A percentile compares a stretch with the other conserved stretches of the same genome.
phyloP scores from a whole-genome alignment of 75 land plant genomes.

The Sequoia sempervirens region DNA sequence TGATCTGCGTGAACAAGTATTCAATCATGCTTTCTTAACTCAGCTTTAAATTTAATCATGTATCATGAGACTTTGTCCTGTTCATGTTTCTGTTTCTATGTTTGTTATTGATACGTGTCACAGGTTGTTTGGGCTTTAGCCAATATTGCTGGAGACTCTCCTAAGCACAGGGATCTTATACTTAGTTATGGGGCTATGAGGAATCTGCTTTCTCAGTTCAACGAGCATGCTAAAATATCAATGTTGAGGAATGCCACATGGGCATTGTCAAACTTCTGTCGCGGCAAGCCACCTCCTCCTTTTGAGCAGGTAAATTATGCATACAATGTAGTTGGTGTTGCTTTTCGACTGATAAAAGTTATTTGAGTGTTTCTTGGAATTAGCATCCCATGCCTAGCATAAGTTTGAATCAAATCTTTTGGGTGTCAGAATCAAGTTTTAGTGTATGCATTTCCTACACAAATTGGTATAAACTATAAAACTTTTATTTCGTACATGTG shows the following conservation, averaged over 20 bases:
- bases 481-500: neutral
- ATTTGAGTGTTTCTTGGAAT: neutral
- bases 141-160: conserved; percentile 25
- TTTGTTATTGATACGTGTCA: neutral
- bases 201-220: conserved; percentile 16
- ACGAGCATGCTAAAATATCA: conserved; percentile 16
- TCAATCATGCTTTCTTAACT: neutral
- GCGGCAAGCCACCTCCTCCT: conserved; percentile 20
- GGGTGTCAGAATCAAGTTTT: neutral
- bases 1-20: conserved; percentile 90
- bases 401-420: neutral
- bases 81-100: neutral
- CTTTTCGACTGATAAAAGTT: neutral
- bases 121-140: conserved; percentile 29
- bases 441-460: too few species aligned
- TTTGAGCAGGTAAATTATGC: conserved; percentile 17
- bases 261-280: conserved; percentile 27
- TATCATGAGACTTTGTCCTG: neutral
- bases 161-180: conserved; percentile 25
- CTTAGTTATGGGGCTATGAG: conserved; percentile 19
- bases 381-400: neutral
- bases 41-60: neutral
- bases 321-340: neutral
- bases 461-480: neutral
- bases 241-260: conserved; percentile 23